Evolutionary conservation across 495 filamentous ascomycete species (phyloP).

Genomic region (Opeltia flavorubescens): DNA sequence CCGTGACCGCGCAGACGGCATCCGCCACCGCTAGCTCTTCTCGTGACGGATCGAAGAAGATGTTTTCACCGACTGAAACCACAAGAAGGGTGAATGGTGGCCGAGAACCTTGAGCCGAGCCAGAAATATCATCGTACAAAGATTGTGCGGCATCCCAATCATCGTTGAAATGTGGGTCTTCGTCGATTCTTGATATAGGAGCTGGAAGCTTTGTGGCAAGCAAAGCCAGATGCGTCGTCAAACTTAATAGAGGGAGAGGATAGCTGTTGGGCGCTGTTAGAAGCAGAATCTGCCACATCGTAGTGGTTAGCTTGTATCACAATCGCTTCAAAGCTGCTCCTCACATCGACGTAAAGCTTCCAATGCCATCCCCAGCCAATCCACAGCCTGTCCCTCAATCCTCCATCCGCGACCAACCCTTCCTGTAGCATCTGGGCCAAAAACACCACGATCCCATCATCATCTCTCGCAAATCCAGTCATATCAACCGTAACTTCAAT

Average conservation of each 20-base stretch:
- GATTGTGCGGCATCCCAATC: slow-evolving; percentile 77
- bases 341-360: slow-evolving; percentile 88
- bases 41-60: slow-evolving; percentile 83
- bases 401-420: slow-evolving; percentile 62
- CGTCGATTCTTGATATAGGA: slow-evolving; percentile 69
- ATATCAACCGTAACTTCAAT: slow-evolving; percentile 23
- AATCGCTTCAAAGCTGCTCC: slow-evolving; percentile 12
- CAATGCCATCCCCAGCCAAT: slow-evolving; percentile 90
- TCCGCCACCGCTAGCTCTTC: slow-evolving; percentile 92
- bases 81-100: slow-evolving; percentile 86
- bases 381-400: slow-evolving; percentile 53
- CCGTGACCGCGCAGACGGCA: slow-evolving; percentile 64
- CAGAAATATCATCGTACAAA: slow-evolving; percentile 48
- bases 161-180: slow-evolving; percentile 96
- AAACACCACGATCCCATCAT: slow-evolving; percentile 82
- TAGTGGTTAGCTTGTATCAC: background rate
- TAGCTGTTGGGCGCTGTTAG: slow-evolving; percentile 77
- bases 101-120: slow-evolving; percentile 16
- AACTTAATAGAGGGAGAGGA: slow-evolving; percentile 78
- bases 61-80: slow-evolving; percentile 68
- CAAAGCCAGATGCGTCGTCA: slow-evolving; percentile 93
- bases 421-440: slow-evolving; percentile 78
- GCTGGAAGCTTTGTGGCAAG: slow-evolving; percentile 72
- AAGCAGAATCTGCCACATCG: slow-evolving; percentile 71
- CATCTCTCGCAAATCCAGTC: slow-evolving; percentile 42